Evolutionary conservation across 495 filamentous ascomycete species (phyloP).

Genomic region (Talaromyces nanjingensis): DNA sequence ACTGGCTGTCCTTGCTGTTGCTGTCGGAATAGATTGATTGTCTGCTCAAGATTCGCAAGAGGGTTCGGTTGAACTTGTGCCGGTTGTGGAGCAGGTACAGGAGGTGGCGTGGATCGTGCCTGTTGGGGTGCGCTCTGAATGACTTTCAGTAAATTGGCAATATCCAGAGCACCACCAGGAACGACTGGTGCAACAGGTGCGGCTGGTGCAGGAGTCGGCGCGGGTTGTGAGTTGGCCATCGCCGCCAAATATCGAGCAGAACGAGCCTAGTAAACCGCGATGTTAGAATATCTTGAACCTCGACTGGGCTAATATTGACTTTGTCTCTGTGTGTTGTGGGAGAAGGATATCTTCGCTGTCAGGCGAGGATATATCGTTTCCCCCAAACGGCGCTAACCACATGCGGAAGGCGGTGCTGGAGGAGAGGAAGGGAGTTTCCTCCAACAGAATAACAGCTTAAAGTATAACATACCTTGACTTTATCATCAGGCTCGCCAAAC

Average conservation of each 20-base stretch:
- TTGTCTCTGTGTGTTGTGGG: too few species aligned
- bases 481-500: slow-evolving; percentile 45
- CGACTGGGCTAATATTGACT: too few species aligned
- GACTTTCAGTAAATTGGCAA: slow-evolving; percentile 40
- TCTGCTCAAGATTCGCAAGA: slow-evolving; percentile 32
- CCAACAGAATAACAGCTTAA: background rate
- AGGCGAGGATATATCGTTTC: too few species aligned
- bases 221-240: slow-evolving; percentile 29
- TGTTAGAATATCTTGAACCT: slow-evolving; percentile 5
- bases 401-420: too few species aligned
- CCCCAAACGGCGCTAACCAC: too few species aligned
- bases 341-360: too few species aligned
- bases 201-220: slow-evolving; percentile 12
- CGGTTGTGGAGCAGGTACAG: slow-evolving; percentile 22
- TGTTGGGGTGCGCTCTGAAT: slow-evolving; percentile 31
- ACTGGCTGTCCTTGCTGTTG: slow-evolving; percentile 20
- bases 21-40: slow-evolving; percentile 39
- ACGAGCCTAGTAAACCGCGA: slow-evolving; percentile 24
- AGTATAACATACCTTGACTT: slow-evolving; percentile 34
- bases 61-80: slow-evolving; percentile 21
- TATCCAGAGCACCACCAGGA: slow-evolving; percentile 31
- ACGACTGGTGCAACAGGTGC: slow-evolving; percentile 20
- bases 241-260: slow-evolving; percentile 38
- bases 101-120: slow-evolving; percentile 17
- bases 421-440: too few species aligned